Conservation (phyloP, 2,329 filamentous ascomycete species). For the Talaromyces sp. region DNA sequence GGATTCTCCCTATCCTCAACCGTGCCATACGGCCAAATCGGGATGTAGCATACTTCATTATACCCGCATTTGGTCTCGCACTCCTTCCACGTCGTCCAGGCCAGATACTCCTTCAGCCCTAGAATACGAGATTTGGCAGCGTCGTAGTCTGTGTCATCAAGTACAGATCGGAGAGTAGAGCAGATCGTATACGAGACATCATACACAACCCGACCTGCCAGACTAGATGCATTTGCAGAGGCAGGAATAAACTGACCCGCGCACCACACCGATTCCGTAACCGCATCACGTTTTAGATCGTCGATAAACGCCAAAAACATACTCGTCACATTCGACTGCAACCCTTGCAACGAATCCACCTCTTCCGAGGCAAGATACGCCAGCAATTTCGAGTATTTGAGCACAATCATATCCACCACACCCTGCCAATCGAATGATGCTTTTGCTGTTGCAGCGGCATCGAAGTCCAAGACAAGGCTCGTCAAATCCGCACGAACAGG, state of each 20-base stretch:
- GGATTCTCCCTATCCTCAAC: constrained; percentile 54
- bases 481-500: constrained; percentile 46
- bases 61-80: constrained; percentile 50
- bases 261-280: constrained; percentile 32
- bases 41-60: constrained; percentile 59
- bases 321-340: constrained; percentile 30
- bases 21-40: constrained; percentile 61
- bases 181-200: constrained; percentile 33
- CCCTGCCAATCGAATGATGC: constrained; percentile 61
- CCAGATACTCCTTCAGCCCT: constrained; percentile 49
- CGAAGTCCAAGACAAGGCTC: constrained; percentile 37
- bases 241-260: constrained; percentile 34
- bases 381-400: constrained; percentile 59
- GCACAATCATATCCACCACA: constrained; percentile 62
- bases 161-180: constrained; percentile 28
- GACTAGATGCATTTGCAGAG: not conserved
- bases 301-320: constrained; percentile 37
- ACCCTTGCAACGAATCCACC: constrained; percentile 21
- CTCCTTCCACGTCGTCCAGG: constrained; percentile 60
- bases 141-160: constrained; percentile 22
- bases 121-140: constrained; percentile 33
- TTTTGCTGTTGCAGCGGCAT: constrained; percentile 24
- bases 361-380: constrained; percentile 29
- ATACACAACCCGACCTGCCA: constrained; percentile 30
- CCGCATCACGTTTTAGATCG: constrained; percentile 28